Conservation (phyloP, 208 protist species). For the Wallacemonas sp. region DNA sequence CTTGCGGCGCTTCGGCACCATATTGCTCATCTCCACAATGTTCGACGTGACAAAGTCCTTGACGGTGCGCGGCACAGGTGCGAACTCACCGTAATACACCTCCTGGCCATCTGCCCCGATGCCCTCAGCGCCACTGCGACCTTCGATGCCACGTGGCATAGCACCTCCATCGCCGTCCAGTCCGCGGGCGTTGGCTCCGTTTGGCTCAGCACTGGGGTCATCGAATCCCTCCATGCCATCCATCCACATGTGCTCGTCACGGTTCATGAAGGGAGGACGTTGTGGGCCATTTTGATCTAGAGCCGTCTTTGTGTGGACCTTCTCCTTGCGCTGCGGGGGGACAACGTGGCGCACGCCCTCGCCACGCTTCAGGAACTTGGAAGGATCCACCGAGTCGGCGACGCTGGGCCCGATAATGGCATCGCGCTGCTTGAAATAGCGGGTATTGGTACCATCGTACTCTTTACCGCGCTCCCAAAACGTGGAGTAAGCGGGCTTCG, state of each 20-base stretch:
- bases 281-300: constrained; percentile 36
- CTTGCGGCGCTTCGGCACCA: constrained; percentile 79
- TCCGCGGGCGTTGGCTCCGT: not conserved
- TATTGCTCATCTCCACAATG: constrained; percentile 91
- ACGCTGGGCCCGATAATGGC: constrained; percentile 82
- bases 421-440: constrained; percentile 83
- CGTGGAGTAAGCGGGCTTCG: constrained; percentile 83
- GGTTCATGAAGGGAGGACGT: constrained; percentile 1
- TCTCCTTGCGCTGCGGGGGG: constrained; percentile 69
- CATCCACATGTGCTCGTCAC: constrained; percentile 8
- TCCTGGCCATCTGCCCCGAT: not conserved
- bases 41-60: constrained; percentile 94
- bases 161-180: not conserved
- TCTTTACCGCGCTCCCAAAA: constrained; percentile 85
- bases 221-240: constrained; percentile 4
- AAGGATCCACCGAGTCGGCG: constrained; percentile 64
- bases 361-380: constrained; percentile 74
- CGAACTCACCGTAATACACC: constrained; percentile 9
- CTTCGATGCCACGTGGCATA: not conserved
- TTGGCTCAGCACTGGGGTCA: not conserved
- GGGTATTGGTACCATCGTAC: constrained; percentile 77
- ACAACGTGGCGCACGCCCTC: constrained; percentile 58
- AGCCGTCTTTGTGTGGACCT: constrained; percentile 62
- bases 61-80: constrained; percentile 29
- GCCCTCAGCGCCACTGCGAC: constrained; percentile 4